Evolutionary conservation across 139 green algal species (phyloP).

Genomic region (Chlamydomonas sp.): DNA sequence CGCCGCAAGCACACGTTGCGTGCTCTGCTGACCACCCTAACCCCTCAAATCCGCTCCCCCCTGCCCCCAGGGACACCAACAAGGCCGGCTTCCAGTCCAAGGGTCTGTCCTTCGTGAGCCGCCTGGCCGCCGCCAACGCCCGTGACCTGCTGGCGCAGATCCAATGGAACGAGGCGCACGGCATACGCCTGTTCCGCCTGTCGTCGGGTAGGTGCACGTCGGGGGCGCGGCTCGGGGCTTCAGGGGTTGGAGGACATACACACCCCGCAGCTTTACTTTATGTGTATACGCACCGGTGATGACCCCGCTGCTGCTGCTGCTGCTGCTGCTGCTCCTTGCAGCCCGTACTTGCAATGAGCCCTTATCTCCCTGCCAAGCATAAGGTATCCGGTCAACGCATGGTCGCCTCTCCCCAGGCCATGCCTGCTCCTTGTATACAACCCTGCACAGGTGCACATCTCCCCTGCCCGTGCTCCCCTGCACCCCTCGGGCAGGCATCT

Average conservation of each 20-base stretch:
- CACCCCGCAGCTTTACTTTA: not conserved
- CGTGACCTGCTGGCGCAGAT: constrained; percentile 59
- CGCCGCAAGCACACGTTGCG: not conserved
- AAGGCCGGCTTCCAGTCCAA: constrained; percentile 49
- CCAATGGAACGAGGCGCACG: constrained; percentile 71
- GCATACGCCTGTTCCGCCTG: constrained; percentile 73
- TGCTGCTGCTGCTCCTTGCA: not conserved
- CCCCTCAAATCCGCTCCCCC: not conserved
- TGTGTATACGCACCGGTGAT: not conserved
- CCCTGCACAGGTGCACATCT: not conserved
- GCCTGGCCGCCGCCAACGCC: constrained; percentile 67
- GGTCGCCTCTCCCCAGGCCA: too few species aligned
- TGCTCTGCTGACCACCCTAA: not conserved
- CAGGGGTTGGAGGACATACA: too few species aligned
- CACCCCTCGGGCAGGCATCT: constrained; percentile 38
- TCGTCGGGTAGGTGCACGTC: constrained; percentile 20
- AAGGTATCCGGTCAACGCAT: too few species aligned
- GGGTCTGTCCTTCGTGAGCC: constrained; percentile 60
- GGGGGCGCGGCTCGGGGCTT: too few species aligned
- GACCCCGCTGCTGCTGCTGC: not conserved
- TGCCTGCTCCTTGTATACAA: too few species aligned
- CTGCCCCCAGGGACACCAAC: constrained; percentile 10
- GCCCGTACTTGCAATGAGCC: not conserved
- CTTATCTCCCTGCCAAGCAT: not conserved
- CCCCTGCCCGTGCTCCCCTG: not conserved